Conservation (phyloP, 257 asterid species). For the Solanum megistacrolobum region DNA sequence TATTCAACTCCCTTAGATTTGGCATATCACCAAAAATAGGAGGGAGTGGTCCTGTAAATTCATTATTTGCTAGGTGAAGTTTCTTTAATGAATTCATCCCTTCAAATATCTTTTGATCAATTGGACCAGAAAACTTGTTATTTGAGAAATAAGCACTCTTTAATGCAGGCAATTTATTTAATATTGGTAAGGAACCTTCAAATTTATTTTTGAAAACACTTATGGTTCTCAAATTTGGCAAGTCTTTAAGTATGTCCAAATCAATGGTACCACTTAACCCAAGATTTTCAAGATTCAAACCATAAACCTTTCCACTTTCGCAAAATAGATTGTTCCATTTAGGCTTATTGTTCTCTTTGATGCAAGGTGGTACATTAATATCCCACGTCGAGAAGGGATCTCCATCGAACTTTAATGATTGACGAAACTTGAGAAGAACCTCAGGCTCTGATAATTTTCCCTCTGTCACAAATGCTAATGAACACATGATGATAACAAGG, state of each 20-base stretch:
- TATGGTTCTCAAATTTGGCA: slow-evolving; percentile 38
- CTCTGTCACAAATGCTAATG: neutral
- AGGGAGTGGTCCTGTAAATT: slow-evolving; percentile 52
- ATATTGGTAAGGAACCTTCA: slow-evolving; percentile 45
- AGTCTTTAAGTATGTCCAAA: slow-evolving; percentile 32
- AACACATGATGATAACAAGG: neutral
- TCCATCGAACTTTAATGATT: slow-evolving; percentile 12
- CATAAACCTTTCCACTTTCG: slow-evolving; percentile 42
- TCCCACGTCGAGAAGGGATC: slow-evolving; percentile 32
- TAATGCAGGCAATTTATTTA: slow-evolving; percentile 22
- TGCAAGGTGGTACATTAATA: slow-evolving; percentile 16
- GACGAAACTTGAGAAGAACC: slow-evolving; percentile 30
- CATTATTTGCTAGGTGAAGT: slow-evolving; percentile 48
- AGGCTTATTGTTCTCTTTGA: slow-evolving; percentile 1
- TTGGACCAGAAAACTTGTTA: slow-evolving; percentile 48
- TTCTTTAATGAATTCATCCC: slow-evolving; percentile 60
- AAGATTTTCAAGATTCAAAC: slow-evolving; percentile 53
- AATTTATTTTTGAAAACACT: slow-evolving; percentile 54
- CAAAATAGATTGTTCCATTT: slow-evolving; percentile 44
- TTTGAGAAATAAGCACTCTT: slow-evolving; percentile 40
- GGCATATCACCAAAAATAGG: slow-evolving; percentile 29
- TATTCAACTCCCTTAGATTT: slow-evolving; percentile 43
- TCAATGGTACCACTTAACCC: slow-evolving; percentile 57
- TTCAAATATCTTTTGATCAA: slow-evolving; percentile 24
- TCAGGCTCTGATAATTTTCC: slow-evolving; percentile 23